A percentile compares a stretch with the other conserved stretches of the same genome.
These are phyloP conservation scores for Ceratobasidium sp. DNA, from an alignment of 1,284 basidiomycete genomes.

Conservation along the genomic window DNA sequence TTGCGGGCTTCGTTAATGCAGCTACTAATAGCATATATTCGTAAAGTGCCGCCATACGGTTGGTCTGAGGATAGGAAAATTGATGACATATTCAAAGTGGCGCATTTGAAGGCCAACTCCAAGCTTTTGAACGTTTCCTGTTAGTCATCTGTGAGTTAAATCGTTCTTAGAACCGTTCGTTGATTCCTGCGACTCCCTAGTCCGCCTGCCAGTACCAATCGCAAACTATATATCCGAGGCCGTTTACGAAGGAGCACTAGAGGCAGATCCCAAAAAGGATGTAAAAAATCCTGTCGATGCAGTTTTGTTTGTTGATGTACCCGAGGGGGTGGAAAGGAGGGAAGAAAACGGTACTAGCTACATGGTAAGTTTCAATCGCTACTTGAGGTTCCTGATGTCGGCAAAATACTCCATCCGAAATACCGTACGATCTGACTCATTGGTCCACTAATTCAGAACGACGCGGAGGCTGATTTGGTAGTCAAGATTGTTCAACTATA, in stretches of 20 bases:
- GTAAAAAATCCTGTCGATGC: not conserved
- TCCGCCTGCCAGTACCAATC: constrained; percentile 78
- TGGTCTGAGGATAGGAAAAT: constrained; percentile 53
- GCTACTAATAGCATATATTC: not conserved
- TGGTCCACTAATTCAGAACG: constrained; percentile 56
- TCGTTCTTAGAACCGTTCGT: not conserved
- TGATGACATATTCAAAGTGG: constrained; percentile 56
- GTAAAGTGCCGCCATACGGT: constrained; percentile 60
- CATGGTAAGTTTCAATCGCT: constrained; percentile 51
- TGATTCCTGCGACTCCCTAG: constrained; percentile 48
- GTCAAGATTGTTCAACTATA: constrained; percentile 18
- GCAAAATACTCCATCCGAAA: too few relatives aligned
- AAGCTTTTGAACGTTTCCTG: constrained; percentile 56
- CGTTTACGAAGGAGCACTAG: constrained; percentile 63
- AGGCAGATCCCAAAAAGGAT: constrained; percentile 44
- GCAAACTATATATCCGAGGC: constrained; percentile 70
- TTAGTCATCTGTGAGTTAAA: too few relatives aligned
- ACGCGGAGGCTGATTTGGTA: constrained; percentile 53
- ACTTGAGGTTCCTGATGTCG: too few relatives aligned
- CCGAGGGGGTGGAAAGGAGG: constrained; percentile 49
- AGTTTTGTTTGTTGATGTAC: constrained; percentile 57
- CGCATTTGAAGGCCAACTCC: constrained; percentile 50
- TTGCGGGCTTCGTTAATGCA: not conserved
- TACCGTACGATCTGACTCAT: too few relatives aligned
- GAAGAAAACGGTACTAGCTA: constrained; percentile 55